Evolutionary conservation across 441 rosid genomes (phyloP).

Genomic region (Populus trichocarpa): DNA sequence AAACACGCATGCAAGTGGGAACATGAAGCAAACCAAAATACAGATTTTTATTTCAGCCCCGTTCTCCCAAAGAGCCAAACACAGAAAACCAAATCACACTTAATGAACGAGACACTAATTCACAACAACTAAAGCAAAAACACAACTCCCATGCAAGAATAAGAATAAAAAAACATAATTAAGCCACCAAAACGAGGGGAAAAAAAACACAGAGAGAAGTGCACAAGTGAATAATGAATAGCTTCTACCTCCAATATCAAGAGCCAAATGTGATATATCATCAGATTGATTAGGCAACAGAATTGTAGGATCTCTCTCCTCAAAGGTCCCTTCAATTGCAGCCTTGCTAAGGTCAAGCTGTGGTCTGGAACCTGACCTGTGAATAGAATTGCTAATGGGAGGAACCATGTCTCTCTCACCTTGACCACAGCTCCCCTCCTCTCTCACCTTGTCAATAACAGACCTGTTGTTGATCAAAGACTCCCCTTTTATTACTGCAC

Average conservation of each 20-base stretch:
- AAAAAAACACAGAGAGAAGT: background rate
- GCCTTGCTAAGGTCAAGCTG: conserved; percentile 98
- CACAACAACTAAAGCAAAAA: conserved; percentile 5
- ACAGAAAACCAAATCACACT: background rate
- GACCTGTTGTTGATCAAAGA: background rate
- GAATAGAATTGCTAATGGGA: conserved; percentile 55
- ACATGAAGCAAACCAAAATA: conserved; percentile 6
- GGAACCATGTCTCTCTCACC: conserved; percentile 74
- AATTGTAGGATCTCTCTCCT: conserved; percentile 91
- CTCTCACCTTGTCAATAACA: conserved; percentile 28
- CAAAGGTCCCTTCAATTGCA: conserved; percentile 88
- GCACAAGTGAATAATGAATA: background rate
- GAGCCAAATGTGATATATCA: conserved; percentile 93
- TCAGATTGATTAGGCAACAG: conserved; percentile 97
- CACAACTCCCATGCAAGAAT: conserved; percentile 2
- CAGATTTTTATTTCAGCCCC: background rate
- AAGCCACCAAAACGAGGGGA: background rate
- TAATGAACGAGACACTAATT: background rate
- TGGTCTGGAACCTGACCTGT: conserved; percentile 92
- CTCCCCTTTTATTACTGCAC: conserved; percentile 8
- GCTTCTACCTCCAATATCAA: conserved; percentile 91
- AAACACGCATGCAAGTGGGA: background rate
- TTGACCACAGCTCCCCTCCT: conserved; percentile 25
- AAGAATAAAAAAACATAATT: background rate
- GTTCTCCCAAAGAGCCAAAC: background rate